Evolutionary conservation across 176 grass and related monocot species (phyloP).

Genomic region (Carex scoparia): DNA sequence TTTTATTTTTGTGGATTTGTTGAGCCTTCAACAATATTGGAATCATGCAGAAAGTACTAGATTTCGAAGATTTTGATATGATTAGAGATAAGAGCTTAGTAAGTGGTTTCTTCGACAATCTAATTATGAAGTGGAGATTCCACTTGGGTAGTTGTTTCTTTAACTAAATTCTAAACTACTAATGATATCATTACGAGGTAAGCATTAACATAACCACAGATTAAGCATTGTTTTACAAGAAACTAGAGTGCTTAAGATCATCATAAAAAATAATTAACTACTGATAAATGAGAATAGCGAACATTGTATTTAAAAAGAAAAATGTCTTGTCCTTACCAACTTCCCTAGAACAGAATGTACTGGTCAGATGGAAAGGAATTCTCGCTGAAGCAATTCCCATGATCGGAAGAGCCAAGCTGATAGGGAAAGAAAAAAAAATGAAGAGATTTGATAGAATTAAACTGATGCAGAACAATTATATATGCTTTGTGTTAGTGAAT

Average conservation of each 20-base stretch:
- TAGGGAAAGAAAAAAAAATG: no score
- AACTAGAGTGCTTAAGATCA: not conserved
- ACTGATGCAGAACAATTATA: no score
- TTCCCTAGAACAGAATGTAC: not conserved
- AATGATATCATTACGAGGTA: not conserved
- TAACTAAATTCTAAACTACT: not conserved
- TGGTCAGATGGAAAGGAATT: no score
- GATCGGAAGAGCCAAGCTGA: no score
- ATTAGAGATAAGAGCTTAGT: not conserved
- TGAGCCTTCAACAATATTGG: not conserved
- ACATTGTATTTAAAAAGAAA: not conserved
- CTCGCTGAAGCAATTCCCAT: no score
- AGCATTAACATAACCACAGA: not conserved
- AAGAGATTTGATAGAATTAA: no score
- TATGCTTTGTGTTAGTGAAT: not conserved
- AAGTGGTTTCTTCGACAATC: not conserved
- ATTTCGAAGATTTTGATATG: not conserved
- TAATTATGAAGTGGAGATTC: slow-evolving; percentile 2
- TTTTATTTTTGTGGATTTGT: not conserved
- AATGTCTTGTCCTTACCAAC: not conserved
- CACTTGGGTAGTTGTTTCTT: slow-evolving; percentile 4
- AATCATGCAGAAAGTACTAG: not conserved
- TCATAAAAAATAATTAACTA: not conserved
- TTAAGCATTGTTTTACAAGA: not conserved
- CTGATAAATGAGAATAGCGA: not conserved